Percentiles rank a stretch among this genome's conserved stretches.
phyloP scores from a whole-genome alignment of 768 basidiomycete genomes.

The Trametes punicea region DNA sequence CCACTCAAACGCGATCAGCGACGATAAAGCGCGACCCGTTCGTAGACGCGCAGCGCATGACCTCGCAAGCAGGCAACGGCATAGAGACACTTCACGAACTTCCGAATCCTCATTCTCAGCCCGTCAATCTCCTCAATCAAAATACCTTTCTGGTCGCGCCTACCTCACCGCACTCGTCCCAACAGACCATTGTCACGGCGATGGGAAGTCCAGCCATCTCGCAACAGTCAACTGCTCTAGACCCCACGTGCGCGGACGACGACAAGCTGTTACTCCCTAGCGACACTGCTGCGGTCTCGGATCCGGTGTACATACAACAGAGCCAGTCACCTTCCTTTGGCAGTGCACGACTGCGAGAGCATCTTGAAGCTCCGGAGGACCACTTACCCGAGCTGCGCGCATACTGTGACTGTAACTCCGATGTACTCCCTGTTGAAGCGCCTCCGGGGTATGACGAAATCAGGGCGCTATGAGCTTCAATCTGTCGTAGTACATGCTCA shows the following conservation, averaged over 20 bases:
- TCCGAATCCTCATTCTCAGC: neutral
- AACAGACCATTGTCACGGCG: neutral
- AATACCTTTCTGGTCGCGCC: neutral
- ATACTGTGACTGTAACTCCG: neutral
- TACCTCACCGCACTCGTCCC: neutral
- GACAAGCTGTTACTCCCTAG: neutral
- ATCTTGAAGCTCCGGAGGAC: constrained; percentile 6
- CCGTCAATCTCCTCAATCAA: neutral
- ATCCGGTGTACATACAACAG: neutral
- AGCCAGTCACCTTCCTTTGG: neutral
- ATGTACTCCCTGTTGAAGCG: neutral
- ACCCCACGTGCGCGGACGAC: neutral
- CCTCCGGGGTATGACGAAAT: neutral
- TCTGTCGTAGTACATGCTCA: too few species aligned
- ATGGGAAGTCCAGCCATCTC: too few species aligned
- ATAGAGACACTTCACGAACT: neutral
- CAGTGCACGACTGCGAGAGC: neutral
- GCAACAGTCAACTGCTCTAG: neutral
- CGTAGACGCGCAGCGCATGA: neutral
- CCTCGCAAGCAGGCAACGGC: neutral
- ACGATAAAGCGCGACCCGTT: neutral
- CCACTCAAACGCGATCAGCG: neutral
- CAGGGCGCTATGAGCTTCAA: too few species aligned
- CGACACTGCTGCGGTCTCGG: neutral
- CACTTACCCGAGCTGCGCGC: constrained; percentile 7